phyloP scores from a whole-genome alignment of 129 eudicot species.

The Helichrysum umbraculigerum region DNA sequence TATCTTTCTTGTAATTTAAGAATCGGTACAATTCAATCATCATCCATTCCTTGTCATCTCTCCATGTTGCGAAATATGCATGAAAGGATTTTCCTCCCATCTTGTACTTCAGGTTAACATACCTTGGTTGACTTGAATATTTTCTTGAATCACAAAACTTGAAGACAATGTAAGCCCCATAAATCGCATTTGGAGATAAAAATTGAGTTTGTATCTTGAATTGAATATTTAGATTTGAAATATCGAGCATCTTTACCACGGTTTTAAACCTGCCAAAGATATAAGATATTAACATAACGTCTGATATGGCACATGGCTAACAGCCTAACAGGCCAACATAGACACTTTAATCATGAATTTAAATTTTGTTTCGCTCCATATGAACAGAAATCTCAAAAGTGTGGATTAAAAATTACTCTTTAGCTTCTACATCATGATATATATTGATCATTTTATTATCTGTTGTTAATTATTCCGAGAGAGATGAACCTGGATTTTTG shows the following conservation, averaged over 20 bases:
- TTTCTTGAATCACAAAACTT: neutral
- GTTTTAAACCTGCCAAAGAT: neutral
- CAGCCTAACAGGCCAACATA: too few relatives aligned
- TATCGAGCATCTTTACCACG: neutral
- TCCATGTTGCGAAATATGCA: constrained; percentile 5
- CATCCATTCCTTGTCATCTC: neutral
- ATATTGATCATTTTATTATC: too few relatives aligned
- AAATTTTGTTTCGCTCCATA: too few relatives aligned
- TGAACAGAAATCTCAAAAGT: too few relatives aligned
- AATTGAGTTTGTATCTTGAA: neutral
- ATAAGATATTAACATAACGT: neutral
- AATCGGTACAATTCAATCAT: neutral
- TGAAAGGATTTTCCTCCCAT: neutral
- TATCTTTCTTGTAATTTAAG: neutral
- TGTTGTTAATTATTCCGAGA: too few relatives aligned
- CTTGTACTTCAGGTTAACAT: neutral
- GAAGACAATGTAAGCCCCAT: neutral
- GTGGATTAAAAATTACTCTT: too few relatives aligned
- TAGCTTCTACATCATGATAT: too few relatives aligned
- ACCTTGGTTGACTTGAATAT: neutral
- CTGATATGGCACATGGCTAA: too few relatives aligned
- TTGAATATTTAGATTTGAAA: neutral
- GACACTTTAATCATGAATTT: too few relatives aligned
- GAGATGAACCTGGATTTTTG: neutral
- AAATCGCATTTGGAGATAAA: neutral